Evolutionary conservation across 371 early-diverging fungal genomes (phyloP), one percentile per base, ranked within the genome.

Genomic region (Blyttiomyces sp.): DNA sequence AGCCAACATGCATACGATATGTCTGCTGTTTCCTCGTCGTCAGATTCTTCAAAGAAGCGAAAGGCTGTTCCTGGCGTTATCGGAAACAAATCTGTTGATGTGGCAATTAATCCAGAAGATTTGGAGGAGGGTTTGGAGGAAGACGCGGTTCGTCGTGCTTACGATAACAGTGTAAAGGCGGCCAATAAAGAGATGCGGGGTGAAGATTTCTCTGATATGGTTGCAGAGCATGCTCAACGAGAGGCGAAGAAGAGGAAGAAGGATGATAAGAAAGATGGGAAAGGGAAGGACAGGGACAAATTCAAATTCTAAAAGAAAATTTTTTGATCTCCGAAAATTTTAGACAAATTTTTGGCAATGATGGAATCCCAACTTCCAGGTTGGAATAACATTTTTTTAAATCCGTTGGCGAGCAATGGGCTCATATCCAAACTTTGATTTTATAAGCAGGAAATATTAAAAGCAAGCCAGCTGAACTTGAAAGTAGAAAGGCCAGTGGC

Each of bases 1-100:
- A 91, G 92, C 44, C 88, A 91, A 66, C 93, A 92, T 66, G 88
- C 88, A 9, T 96, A 96, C 62, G 92, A 94, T 61, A 52, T 95
- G 44, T 69, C 85, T 31, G 70, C 80, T 19, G 26, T n/a, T n/a
- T 3, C 58, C 26, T n/a, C 54, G n/a, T 4, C 35, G 2, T 17
- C 42, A 16, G 60, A 53, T 23, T 7, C 59, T 3, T 24, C 59
- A 17, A 55, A 54, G 33, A 70, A 71, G 49, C 73, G 73, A 50
- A 70, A 70, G 19, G 56, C 21, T 4, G 55, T 56, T 7, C 56
- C 61, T 6, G 64, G 61, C 30, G 65, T 54, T 24, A 50, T 71
- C 31, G 49, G 26, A 16, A 27, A 27, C 54, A 58, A 58, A 27
- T 34, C 46, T 28, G 68, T 71, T 39, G 75, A 78, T 16, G 67